Conservation (phyloP, 345 rosid genomes). For the Citrus sp. region DNA sequence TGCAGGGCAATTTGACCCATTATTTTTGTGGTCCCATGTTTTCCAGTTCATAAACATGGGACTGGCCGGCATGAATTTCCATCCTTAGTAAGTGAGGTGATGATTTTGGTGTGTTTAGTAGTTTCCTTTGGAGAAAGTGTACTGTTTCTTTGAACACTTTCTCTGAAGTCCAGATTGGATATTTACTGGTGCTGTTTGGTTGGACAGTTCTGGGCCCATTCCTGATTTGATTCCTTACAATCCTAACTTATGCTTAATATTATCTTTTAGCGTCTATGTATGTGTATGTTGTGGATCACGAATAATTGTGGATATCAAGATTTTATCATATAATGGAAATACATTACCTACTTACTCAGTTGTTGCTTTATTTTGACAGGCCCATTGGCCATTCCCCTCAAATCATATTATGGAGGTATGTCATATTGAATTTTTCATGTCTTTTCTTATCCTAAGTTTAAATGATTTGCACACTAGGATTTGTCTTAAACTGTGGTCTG, state of each 20-base stretch:
- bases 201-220: background rate
- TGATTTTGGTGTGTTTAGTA: background rate
- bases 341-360: background rate
- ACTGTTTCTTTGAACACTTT: background rate
- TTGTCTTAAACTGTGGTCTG: too few relatives aligned
- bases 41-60: background rate
- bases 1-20: background rate
- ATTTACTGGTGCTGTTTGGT: background rate
- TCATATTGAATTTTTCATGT: slow-evolving; percentile 1
- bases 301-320: background rate
- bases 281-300: background rate
- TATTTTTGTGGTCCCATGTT: background rate
- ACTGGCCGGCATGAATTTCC: background rate
- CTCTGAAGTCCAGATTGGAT: background rate
- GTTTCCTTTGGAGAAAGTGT: background rate
- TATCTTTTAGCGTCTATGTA: background rate
- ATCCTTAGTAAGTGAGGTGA: background rate
- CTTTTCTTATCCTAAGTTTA: background rate
- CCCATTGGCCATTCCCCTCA: slow-evolving; percentile 89
- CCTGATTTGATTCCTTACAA: background rate
- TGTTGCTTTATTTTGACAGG: slow-evolving; percentile 38
- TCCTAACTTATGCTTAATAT: background rate
- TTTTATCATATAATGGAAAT: background rate
- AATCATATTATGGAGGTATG: slow-evolving; percentile 79
- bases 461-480: background rate